Percentiles rank a stretch among this genome's conserved stretches.
Evolutionary conservation across 2,329 filamentous ascomycete species (phyloP).

Genomic region (Emergomyces orientalis): DNA sequence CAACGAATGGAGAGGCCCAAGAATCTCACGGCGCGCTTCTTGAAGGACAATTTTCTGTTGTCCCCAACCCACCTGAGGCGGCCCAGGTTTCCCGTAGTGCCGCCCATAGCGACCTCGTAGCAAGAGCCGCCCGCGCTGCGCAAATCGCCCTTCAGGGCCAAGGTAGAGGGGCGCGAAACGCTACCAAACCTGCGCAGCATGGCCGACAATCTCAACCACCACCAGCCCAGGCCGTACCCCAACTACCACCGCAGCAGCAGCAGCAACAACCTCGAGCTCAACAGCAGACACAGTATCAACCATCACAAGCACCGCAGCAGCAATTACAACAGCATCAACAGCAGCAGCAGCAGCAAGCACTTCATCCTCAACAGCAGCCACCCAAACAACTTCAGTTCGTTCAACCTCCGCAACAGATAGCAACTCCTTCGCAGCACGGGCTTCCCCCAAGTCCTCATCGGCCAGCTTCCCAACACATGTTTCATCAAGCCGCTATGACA

Average conservation of each 20-base stretch:
- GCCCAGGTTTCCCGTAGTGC: slow-evolving; percentile 29
- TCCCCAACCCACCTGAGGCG: slow-evolving; percentile 29
- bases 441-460: slow-evolving; percentile 8
- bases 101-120: slow-evolving; percentile 38
- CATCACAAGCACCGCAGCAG: slow-evolving; percentile 19
- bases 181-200: slow-evolving; percentile 1
- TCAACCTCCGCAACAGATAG: slow-evolving; percentile 4
- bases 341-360: slow-evolving; percentile 9
- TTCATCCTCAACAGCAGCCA: neutral
- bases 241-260: slow-evolving; percentile 19
- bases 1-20: slow-evolving; percentile 30
- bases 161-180: slow-evolving; percentile 18
- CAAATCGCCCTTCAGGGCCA: slow-evolving; percentile 41
- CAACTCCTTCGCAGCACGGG: neutral
- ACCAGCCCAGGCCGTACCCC: slow-evolving; percentile 26
- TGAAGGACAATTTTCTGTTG: slow-evolving; percentile 35
- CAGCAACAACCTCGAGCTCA: slow-evolving; percentile 3
- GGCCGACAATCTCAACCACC: slow-evolving; percentile 21
- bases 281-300: slow-evolving; percentile 12
- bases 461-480: slow-evolving; percentile 7
- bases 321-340: slow-evolving; percentile 16
- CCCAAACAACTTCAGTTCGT: slow-evolving; percentile 2
- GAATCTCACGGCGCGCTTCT: slow-evolving; percentile 31
- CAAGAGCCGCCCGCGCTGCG: slow-evolving; percentile 39
- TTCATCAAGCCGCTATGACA: slow-evolving; percentile 39